Conservation (phyloP, 1,284 basidiomycete genomes). For the Fomitopsis palustris region DNA sequence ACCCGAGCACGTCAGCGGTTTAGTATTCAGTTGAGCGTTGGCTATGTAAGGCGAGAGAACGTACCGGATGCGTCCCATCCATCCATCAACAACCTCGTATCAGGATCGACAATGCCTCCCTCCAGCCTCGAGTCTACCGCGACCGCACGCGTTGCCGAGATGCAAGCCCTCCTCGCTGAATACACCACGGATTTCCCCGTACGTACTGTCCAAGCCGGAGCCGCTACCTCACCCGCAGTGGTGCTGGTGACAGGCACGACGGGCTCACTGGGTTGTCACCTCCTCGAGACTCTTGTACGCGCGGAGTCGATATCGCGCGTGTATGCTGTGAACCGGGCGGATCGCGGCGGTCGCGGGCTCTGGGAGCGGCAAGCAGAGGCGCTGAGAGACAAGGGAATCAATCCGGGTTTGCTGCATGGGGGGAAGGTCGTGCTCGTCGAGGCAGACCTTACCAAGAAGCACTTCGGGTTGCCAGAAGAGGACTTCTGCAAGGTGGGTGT, state of each 20-base stretch:
- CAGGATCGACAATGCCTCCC: no score
- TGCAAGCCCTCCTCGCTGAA: neutral
- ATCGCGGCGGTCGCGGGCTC: neutral
- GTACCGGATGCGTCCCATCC: no score
- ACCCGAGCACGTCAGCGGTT: no score
- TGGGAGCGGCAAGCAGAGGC: neutral
- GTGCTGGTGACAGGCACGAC: conserved; percentile 16
- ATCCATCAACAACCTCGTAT: no score
- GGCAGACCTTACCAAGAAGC: neutral
- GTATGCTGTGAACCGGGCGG: conserved; percentile 7
- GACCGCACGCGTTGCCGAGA: neutral
- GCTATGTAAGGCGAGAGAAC: no score
- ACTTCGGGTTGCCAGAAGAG: neutral
- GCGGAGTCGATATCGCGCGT: conserved; percentile 7
- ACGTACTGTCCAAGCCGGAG: neutral
- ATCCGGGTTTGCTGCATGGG: neutral
- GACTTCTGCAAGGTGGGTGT: neutral
- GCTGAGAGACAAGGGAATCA: neutral
- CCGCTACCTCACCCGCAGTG: neutral
- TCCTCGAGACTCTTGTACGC: conserved; percentile 11
- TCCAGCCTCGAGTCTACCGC: neutral
- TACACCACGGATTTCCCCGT: neutral
- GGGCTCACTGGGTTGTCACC: conserved; percentile 13
- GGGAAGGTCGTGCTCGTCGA: neutral
- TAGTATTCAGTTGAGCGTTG: no score